phyloP scores from a whole-genome alignment of 495 filamentous ascomycete genomes.

The Trichoderma virens region DNA sequence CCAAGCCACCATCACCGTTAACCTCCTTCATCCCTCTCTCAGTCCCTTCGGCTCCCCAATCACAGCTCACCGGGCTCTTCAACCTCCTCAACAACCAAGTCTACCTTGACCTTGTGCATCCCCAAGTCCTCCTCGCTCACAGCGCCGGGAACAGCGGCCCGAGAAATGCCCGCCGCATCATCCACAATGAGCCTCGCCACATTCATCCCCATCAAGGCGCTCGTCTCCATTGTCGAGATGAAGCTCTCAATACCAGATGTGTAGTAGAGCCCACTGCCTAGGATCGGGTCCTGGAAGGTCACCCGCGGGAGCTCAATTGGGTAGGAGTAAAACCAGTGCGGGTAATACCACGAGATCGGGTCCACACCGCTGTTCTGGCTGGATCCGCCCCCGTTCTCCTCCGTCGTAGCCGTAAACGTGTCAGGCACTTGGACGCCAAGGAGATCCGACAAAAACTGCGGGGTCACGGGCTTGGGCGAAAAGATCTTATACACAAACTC shows the following conservation, averaged over 20 bases:
- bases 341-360: constrained; percentile 71
- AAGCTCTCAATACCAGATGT: constrained; percentile 92
- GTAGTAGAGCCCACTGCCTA: constrained; percentile 71
- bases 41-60: not conserved
- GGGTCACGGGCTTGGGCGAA: constrained; percentile 60
- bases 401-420: constrained; percentile 17
- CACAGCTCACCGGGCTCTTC: not conserved
- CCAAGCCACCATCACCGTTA: not conserved
- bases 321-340: constrained; percentile 68
- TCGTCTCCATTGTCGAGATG: constrained; percentile 98
- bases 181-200: constrained; percentile 73
- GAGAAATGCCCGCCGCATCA: constrained; percentile 34
- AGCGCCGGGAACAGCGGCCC: not conserved
- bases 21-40: not conserved
- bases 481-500: constrained; percentile 98
- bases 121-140: not conserved
- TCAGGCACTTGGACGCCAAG: constrained; percentile 40
- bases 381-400: not conserved
- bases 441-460: constrained; percentile 51
- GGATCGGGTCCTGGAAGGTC: constrained; percentile 74
- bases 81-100: not conserved
- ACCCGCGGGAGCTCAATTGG: constrained; percentile 74
- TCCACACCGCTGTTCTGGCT: constrained; percentile 15
- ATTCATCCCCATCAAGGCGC: constrained; percentile 90
- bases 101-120: not conserved